These are phyloP conservation scores for Fusarium mundagurra DNA, from an alignment of 2,329 filamentous ascomycete species.

Conservation along the genomic window DNA sequence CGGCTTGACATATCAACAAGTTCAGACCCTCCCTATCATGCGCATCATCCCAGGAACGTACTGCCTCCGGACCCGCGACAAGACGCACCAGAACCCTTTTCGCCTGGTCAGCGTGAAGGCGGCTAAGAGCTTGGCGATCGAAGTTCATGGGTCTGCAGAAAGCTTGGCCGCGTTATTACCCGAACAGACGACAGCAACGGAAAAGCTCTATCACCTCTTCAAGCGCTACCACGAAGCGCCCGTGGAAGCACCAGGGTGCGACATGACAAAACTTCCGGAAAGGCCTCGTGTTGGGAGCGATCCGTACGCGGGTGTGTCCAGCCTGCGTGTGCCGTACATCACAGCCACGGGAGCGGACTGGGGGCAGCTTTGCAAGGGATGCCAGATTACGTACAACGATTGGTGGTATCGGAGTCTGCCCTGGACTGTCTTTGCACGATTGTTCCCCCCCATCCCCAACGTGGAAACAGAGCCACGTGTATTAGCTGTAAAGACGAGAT, in stretches of 20 bases:
- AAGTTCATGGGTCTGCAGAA: not conserved
- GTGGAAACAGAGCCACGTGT: not conserved
- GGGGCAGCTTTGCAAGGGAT: not conserved
- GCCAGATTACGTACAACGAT: not conserved
- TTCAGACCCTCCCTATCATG: not conserved
- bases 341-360: not conserved
- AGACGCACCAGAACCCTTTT: fast-evolving
- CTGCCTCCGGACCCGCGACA: fast-evolving
- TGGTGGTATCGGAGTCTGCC: not conserved
- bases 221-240: not conserved
- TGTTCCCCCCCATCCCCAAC: not conserved
- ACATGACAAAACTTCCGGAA: not conserved
- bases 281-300: fast-evolving
- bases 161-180: not conserved
- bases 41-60: not conserved
- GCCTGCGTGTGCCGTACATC: not conserved
- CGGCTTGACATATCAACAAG: not conserved
- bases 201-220: fast-evolving
- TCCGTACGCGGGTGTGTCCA: not conserved
- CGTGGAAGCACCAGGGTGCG: not conserved
- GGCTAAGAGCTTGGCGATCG: fast-evolving
- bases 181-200: fast-evolving
- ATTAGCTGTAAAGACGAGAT: not conserved
- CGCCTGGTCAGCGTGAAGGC: not conserved
- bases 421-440: not conserved